phyloP scores from a whole-genome alignment of 495 filamentous ascomycete species.

The Xylaria telfairii region DNA sequence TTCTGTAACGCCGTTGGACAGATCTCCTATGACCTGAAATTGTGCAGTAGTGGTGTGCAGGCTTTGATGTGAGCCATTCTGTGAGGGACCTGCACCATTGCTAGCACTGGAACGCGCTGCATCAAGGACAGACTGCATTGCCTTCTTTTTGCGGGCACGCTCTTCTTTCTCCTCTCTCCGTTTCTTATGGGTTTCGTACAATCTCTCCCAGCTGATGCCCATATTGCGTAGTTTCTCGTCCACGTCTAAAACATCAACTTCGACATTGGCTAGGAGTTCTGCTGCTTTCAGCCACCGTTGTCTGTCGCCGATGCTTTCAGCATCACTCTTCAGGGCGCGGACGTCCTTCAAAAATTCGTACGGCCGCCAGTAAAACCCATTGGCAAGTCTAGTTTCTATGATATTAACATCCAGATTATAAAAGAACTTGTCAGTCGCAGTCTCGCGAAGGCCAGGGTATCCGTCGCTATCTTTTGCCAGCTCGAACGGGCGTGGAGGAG shows the following conservation, averaged over 20 bases:
- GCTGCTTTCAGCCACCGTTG: conserved; percentile 83
- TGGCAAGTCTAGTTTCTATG: conserved; percentile 91
- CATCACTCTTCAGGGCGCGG: conserved; percentile 81
- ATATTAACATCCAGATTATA: conserved; percentile 94
- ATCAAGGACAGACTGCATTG: conserved; percentile 49
- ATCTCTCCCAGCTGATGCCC: conserved; percentile 51
- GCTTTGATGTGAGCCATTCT: conserved; percentile 57
- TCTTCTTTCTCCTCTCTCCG: conserved; percentile 70
- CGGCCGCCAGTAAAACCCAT: conserved; percentile 91
- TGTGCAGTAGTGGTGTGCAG: conserved; percentile 56
- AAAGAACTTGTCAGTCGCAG: conserved; percentile 77
- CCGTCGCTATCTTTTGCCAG: conserved; percentile 75
- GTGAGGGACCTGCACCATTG: conserved; percentile 40
- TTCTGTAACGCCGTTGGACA: conserved; percentile 59
- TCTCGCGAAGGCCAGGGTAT: conserved; percentile 71
- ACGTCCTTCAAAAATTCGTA: conserved; percentile 88
- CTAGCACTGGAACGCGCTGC: conserved; percentile 43
- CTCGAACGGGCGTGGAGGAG: conserved; percentile 74
- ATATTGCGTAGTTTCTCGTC: conserved; percentile 60
- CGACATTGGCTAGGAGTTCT: conserved; percentile 87
- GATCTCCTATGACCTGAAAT: conserved; percentile 54
- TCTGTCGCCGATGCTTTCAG: conserved; percentile 73
- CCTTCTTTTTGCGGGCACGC: conserved; percentile 62
- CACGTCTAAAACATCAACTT: conserved; percentile 82
- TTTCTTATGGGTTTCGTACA: conserved; percentile 75